A percentile compares a stretch with the other conserved stretches of the same genome.
These are phyloP conservation scores for Ceratocystis huliohia DNA, from an alignment of 2,329 filamentous ascomycete species.

Conservation along the genomic window DNA sequence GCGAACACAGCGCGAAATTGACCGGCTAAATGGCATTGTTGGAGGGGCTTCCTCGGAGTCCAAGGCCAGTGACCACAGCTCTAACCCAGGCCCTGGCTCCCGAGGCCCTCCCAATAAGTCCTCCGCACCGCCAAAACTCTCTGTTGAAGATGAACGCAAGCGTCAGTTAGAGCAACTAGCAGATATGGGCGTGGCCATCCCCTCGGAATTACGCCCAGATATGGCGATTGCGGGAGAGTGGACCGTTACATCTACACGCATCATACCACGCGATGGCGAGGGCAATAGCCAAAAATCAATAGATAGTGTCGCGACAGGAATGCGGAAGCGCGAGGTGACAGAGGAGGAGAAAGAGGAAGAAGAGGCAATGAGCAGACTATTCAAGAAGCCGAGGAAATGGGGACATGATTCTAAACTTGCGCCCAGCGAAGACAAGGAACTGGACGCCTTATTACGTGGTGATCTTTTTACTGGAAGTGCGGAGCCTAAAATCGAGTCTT, in stretches of 20 bases:
- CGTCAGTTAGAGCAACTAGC: constrained; percentile 77
- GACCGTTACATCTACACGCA: constrained; percentile 56
- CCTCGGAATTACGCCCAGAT: constrained; percentile 61
- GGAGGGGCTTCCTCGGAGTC: constrained; percentile 31
- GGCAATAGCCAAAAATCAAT: constrained; percentile 27
- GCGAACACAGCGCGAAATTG: constrained; percentile 70
- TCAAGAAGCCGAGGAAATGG: constrained; percentile 47
- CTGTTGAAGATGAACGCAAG: constrained; percentile 56
- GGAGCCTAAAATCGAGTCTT: background rate
- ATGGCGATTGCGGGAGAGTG: constrained; percentile 86
- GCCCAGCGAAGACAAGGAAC: constrained; percentile 39
- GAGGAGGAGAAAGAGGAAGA: constrained; percentile 51
- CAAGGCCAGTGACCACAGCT: background rate
- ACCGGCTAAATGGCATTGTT: constrained; percentile 68
- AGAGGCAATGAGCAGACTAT: constrained; percentile 43
- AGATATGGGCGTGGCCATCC: constrained; percentile 73
- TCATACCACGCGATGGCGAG: constrained; percentile 36
- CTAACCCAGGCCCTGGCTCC: background rate
- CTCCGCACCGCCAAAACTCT: constrained; percentile 21
- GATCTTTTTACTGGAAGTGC: constrained; percentile 23
- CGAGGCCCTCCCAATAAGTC: constrained; percentile 12
- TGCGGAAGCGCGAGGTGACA: constrained; percentile 49
- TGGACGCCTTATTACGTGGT: constrained; percentile 47
- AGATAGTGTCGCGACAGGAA: constrained; percentile 41
- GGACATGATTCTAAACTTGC: constrained; percentile 41